These are phyloP conservation scores for Chenopodium quinoa DNA, from an alignment of 148 eudicot genomes.

Conservation along the genomic window DNA sequence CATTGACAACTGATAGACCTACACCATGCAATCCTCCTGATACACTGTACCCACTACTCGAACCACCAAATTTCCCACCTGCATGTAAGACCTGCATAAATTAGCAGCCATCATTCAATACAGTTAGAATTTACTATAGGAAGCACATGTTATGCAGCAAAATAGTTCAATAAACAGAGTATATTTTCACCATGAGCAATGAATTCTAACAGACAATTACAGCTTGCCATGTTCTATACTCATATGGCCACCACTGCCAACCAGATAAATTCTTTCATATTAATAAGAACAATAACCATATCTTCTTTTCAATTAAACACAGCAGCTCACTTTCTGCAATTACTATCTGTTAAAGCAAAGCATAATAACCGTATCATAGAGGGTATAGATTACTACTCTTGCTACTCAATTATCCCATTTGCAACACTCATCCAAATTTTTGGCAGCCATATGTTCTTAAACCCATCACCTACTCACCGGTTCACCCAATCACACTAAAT, in stretches of 20 bases:
- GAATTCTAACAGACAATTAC: neutral
- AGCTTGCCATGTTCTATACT: neutral
- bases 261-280: neutral
- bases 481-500: neutral
- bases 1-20: constrained; percentile 94
- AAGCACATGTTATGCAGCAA: neutral
- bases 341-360: neutral
- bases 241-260: constrained; percentile 2
- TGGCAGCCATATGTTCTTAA: neutral
- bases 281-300: neutral
- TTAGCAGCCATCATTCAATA: constrained; percentile 14
- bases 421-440: neutral
- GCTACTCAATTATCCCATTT: neutral
- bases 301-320: neutral
- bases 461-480: neutral
- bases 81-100: constrained; percentile 89
- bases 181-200: neutral
- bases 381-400: neutral
- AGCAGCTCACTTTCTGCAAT: neutral
- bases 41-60: constrained; percentile 96
- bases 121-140: neutral
- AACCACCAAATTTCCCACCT: constrained; percentile 97
- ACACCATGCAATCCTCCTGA: constrained; percentile 98
- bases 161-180: neutral
- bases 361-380: neutral